These are phyloP conservation scores for Botrytis medusae DNA, from an alignment of 2,329 filamentous ascomycete genomes.

Conservation along the genomic window DNA sequence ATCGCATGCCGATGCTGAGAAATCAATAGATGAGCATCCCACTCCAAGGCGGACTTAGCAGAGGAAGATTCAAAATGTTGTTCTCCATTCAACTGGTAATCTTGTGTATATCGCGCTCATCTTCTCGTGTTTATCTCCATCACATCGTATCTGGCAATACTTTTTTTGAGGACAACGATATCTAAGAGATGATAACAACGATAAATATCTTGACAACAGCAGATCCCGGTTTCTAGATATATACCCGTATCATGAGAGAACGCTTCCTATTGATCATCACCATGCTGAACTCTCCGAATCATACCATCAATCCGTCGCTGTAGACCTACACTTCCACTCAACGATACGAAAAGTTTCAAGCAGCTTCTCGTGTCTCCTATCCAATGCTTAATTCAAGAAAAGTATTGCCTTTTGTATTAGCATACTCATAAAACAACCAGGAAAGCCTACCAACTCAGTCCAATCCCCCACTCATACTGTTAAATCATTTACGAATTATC, in stretches of 20 bases:
- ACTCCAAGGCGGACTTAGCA: neutral
- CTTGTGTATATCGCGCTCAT: neutral
- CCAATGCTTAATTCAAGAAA: neutral
- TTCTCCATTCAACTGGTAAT: neutral
- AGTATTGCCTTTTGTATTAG: neutral
- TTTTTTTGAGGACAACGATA: neutral
- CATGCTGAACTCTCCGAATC: neutral
- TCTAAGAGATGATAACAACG: neutral
- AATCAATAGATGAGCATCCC: neutral
- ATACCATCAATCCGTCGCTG: neutral
- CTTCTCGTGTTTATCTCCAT: rapidly evolving
- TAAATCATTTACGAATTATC: neutral
- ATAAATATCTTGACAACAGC: neutral
- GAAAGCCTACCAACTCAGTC: neutral
- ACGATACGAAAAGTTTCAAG: too few relatives aligned
- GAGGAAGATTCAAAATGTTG: neutral
- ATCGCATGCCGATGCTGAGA: neutral
- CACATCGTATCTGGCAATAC: neutral
- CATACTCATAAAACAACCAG: neutral
- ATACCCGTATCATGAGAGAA: neutral
- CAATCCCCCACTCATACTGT: neutral
- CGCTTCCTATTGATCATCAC: neutral
- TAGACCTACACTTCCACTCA: neutral
- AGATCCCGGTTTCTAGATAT: rapidly evolving
- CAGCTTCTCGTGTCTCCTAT: neutral